Evolutionary conservation across 495 filamentous ascomycete species (phyloP).

Genomic region (Xylaria telfairii): DNA sequence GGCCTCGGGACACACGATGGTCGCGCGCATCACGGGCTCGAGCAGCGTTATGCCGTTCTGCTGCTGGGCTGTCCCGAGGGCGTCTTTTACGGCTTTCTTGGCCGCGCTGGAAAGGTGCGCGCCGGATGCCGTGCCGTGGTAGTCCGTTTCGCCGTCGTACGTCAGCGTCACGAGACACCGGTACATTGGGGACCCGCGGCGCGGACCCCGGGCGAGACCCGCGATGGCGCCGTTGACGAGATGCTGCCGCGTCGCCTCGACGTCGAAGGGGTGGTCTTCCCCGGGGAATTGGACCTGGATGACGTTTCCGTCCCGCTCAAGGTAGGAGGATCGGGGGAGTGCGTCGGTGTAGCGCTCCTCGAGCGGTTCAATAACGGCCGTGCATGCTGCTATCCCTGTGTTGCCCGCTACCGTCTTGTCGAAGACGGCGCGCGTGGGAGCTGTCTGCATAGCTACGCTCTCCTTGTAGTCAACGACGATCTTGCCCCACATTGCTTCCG

Average conservation of each 20-base stretch:
- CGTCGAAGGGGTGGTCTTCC: conserved; percentile 58
- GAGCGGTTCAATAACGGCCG: conserved; percentile 68
- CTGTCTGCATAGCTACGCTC: conserved; percentile 62
- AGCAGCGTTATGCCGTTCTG: conserved; percentile 67
- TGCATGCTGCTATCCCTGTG: conserved; percentile 76
- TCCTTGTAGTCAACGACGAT: conserved; percentile 97
- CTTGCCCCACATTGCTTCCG: conserved; percentile 85
- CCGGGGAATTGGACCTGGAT: conserved; percentile 60
- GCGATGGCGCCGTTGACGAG: conserved; percentile 81
- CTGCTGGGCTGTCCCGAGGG: conserved; percentile 62
- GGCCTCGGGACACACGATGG: conserved; percentile 81
- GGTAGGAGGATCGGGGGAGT: conserved; percentile 32
- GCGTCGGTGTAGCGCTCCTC: conserved; percentile 47
- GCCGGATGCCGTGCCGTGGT: conserved; percentile 69
- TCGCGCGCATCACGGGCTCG: conserved; percentile 90
- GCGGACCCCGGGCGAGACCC: conserved; percentile 83
- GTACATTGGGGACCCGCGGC: conserved; percentile 76
- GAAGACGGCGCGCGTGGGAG: conserved; percentile 64
- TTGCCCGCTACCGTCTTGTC: conserved; percentile 83
- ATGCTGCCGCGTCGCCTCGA: conserved; percentile 65
- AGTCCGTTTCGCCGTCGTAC: conserved; percentile 67
- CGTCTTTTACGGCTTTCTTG: conserved; percentile 69
- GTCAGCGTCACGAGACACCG: conserved; percentile 69
- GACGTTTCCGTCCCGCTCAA: conserved; percentile 63
- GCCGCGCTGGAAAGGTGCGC: conserved; percentile 82